Evolutionary conservation across 768 basidiomycete species (phyloP), one percentile per base, ranked within the genome.

Genomic region (Auriscalpium microsporum): DNA sequence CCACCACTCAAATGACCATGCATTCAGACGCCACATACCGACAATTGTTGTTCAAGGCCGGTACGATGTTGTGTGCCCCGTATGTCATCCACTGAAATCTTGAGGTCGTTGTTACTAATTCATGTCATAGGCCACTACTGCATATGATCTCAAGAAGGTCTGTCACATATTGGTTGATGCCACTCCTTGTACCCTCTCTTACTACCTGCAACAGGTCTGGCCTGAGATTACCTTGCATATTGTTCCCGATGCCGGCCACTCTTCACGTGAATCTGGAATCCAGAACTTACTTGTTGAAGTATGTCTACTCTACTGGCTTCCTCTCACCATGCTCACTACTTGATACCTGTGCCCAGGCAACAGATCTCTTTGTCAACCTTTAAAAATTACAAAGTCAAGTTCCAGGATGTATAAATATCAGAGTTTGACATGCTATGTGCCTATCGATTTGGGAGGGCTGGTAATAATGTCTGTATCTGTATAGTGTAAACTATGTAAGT

Each of bases 31-130:
- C 10, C 84, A 93, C 71, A 92, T 95, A 61, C 92, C 92, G n/a
- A 82, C 81, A 10, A 73, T 87, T 50, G 78, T 92, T 40, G 78
- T 92, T 5, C 90, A 93, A 73, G 90, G 90, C 34, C 76, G 92
- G 69, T 94, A 94, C 64, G 92, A 94, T 63, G 80, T 88, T 14
- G 79, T 95, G 46, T 95, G 93, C 65, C 88, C 92, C 9, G 85
- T 54, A 48, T 9, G 53, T 47, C 16, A 1, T 7, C 44, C 28
- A 11, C 23, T 14, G 10, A 7, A 50, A 13, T 16, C 10, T 28
- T 21, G n/a, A 9, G 3, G 13, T 48, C 17, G 16, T 13, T 6
- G 4, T 13, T 21, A 13, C 11, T 48, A 13, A 13, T 13, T 17
- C 5, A 34, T 8, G n/a, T 23, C 4, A n/a, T 54, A 88, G 86